These are phyloP conservation scores for Flagelloscypha sp. DNA, from an alignment of 768 basidiomycete species.

Conservation along the genomic window DNA sequence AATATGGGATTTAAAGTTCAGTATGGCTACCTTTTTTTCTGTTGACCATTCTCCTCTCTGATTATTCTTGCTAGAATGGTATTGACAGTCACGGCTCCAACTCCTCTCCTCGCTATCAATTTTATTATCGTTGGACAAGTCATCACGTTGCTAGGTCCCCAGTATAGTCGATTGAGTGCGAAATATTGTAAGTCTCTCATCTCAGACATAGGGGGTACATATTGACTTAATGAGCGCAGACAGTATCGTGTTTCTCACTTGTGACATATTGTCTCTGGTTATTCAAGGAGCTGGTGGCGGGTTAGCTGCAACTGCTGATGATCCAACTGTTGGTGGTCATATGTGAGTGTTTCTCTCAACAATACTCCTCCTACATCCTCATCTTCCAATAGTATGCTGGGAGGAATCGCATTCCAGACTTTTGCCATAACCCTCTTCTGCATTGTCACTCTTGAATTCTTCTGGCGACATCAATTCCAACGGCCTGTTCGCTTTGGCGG, in stretches of 20 bases:
- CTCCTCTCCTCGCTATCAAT: conserved; percentile 49
- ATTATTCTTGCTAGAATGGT: conserved; percentile 30
- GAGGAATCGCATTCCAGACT: conserved; percentile 45
- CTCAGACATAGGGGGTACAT: too few relatives aligned
- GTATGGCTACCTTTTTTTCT: too few relatives aligned
- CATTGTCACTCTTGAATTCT: too few relatives aligned
- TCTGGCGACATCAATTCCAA: too few relatives aligned
- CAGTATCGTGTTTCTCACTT: conserved; percentile 33
- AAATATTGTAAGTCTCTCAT: conserved; percentile 32
- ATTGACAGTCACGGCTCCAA: conserved; percentile 47
- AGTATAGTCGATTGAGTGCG: conserved; percentile 39
- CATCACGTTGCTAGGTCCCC: conserved; percentile 32
- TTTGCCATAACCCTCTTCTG: too few relatives aligned
- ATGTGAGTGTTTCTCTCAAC: too few relatives aligned
- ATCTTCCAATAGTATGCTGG: conserved; percentile 47
- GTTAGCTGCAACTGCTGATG: conserved; percentile 26
- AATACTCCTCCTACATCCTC: too few relatives aligned
- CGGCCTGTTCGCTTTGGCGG: too few relatives aligned
- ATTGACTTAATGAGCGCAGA: too few relatives aligned
- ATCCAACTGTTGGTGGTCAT: too few relatives aligned
- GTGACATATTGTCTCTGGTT: conserved; percentile 43
- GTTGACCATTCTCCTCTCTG: neutral
- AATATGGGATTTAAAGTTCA: conserved; percentile 34
- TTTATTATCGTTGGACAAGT: conserved; percentile 49
- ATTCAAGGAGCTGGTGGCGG: conserved; percentile 53